A percentile compares a stretch with the other conserved stretches of the same genome.
These are phyloP conservation scores for Botrytis medusae DNA, from an alignment of 2,329 filamentous ascomycete species.

Conservation along the genomic window DNA sequence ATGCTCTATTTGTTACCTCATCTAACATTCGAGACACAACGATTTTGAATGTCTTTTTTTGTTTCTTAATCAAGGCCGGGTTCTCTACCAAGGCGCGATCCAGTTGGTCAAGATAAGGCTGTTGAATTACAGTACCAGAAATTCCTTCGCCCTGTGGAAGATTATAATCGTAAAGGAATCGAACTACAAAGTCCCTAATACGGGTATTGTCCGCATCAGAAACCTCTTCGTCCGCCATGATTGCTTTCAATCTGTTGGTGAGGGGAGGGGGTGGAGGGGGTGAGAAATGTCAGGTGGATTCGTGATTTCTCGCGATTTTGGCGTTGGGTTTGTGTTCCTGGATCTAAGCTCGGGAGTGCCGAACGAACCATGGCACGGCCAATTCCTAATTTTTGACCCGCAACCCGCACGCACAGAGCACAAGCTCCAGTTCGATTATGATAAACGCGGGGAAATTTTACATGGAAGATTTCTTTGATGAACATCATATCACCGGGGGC, in stretches of 20 bases:
- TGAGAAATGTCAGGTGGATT: conserved; percentile 9
- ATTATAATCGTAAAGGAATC: background rate
- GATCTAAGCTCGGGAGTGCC: background rate
- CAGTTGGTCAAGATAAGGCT: conserved; percentile 11
- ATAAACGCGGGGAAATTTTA: background rate
- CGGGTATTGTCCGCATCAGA: conserved; percentile 3
- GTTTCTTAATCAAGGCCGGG: background rate
- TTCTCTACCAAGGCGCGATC: background rate
- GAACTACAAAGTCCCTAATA: background rate
- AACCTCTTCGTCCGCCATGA: conserved; percentile 10
- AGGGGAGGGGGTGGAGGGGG: background rate
- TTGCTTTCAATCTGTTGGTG: background rate
- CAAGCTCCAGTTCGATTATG: background rate
- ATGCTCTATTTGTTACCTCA: background rate
- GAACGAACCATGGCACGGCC: background rate
- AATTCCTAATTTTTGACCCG: background rate
- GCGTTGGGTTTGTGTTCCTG: conserved; percentile 5
- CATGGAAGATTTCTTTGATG: background rate
- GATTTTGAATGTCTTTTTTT: conserved; percentile 7
- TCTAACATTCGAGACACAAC: background rate
- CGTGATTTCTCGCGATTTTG: conserved; percentile 18
- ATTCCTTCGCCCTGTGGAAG: conserved; percentile 4
- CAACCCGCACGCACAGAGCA: background rate
- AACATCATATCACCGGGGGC: background rate
- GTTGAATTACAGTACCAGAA: background rate